Base-by-base conservation (phyloP, 2,329 filamentous ascomycete species). In the Aspergillus niger region DNA sequence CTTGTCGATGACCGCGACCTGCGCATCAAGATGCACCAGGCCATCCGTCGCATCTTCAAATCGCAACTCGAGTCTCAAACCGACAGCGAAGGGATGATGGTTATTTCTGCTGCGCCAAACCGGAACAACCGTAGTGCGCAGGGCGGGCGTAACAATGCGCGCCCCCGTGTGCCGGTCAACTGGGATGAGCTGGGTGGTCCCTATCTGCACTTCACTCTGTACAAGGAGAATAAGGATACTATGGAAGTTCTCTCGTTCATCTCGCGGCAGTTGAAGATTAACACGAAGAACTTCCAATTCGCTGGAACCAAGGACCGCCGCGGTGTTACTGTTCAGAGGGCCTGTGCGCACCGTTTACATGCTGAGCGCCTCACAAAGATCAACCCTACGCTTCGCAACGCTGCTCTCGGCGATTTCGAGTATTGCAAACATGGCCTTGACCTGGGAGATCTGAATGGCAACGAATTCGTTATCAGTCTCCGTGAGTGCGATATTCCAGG, bases 211-310 rank as follows among this genome's bases (percentile, higher is more conserved):
- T 96, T 97, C 74, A 94, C 91, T 0, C 82, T 97, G 55, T 96
- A 94, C 85, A 97, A 97, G 79, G 93, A 97, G 79, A 97, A 97
- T 79, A 93, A 94, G 72, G 93, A 97, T 73, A 97, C 93, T 1
- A 96, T 97, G 91, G 93, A 97, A 69, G 89, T 91, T 0, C 83
- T 96, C 56, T 89, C 86, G 56, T 91, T 90, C 70, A 84, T 97
- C 43, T 86, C 89, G 1, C 89, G 89, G 47, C 84, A 89, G 65
- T 78, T 96, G 64, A 90, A 89, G 71, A 81, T 91, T 65, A 83
- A 83, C 43, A 72, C 83, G 3, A 92, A 91, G 73, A 82, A 85
- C 26, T 90, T 93, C 67, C 83, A 86, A 60, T 94, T 97, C 69
- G 92, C 93, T 3, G 93, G 93, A 8, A 97, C 92, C 60, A 97